phyloP scores from a whole-genome alignment of 2,329 filamentous ascomycete species.

The Cordyceps cicadae region DNA sequence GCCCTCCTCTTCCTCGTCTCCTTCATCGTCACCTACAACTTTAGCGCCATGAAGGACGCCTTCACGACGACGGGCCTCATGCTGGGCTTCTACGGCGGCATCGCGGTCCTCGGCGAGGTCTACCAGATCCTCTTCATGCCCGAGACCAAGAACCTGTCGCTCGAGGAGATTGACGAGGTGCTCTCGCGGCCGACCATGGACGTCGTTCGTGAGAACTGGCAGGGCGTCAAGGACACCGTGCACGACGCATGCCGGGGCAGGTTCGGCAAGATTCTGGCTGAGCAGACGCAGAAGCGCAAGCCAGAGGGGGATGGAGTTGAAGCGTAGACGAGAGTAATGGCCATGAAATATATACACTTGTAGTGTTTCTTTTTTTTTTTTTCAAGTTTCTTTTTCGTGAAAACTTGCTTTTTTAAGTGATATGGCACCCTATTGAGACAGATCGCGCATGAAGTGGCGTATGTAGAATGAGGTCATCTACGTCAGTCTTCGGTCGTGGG shows the following conservation, averaged over 20 bases:
- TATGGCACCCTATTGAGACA: not conserved
- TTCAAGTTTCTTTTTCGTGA: no score
- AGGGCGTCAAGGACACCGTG: constrained; percentile 25
- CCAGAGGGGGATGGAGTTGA: not conserved
- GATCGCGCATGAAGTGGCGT: not conserved
- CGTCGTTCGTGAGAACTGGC: constrained; percentile 51
- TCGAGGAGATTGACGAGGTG: constrained; percentile 64
- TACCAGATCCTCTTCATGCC: constrained; percentile 72
- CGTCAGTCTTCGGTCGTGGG: no score
- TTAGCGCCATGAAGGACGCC: constrained; percentile 59
- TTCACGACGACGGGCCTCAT: constrained; percentile 58
- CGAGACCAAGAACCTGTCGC: constrained; percentile 59
- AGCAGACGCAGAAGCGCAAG: constrained; percentile 14
- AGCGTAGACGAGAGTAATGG: not conserved
- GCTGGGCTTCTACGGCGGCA: constrained; percentile 67
- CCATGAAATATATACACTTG: no score
- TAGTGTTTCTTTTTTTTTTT: no score
- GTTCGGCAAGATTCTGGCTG: constrained; percentile 19
- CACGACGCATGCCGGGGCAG: constrained; percentile 17
- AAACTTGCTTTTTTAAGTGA: no score
- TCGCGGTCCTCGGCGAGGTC: constrained; percentile 60
- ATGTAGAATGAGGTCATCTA: no score
- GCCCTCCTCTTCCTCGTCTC: constrained; percentile 61
- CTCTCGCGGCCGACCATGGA: constrained; percentile 56
- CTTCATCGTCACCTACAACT: constrained; percentile 71